phyloP scores from a whole-genome alignment of 306 rosid genomes.

The Pterocarpus macrocarpus region DNA sequence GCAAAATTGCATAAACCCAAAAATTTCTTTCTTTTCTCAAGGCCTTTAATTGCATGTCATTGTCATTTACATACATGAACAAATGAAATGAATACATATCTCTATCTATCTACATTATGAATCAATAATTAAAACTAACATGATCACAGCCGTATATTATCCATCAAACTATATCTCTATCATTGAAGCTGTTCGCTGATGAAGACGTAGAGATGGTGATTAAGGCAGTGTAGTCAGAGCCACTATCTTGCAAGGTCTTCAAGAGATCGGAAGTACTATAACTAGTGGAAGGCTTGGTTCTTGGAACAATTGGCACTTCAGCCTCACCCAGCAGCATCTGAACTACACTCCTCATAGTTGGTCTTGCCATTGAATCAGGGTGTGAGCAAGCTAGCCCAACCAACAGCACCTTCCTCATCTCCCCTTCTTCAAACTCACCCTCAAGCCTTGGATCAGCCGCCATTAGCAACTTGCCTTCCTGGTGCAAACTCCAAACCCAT shows the following conservation, averaged over 20 bases:
- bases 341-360: slow-evolving; percentile 77
- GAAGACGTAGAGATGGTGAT: slow-evolving; percentile 69
- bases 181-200: slow-evolving; percentile 61
- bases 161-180: slow-evolving; percentile 49
- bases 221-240: slow-evolving; percentile 75
- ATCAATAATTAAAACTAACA: slow-evolving; percentile 39
- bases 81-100: slow-evolving; percentile 52
- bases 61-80: slow-evolving; percentile 50
- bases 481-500: slow-evolving; percentile 87
- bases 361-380: slow-evolving; percentile 77
- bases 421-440: slow-evolving; percentile 69
- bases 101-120: slow-evolving; percentile 37
- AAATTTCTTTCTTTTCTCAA: slow-evolving; percentile 37
- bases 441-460: slow-evolving; percentile 70
- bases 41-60: slow-evolving; percentile 35
- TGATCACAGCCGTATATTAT: not conserved
- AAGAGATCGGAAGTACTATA: slow-evolving; percentile 77
- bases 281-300: slow-evolving; percentile 67
- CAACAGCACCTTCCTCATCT: slow-evolving; percentile 69
- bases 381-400: slow-evolving; percentile 86
- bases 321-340: slow-evolving; percentile 86
- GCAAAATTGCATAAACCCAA: slow-evolving; percentile 32
- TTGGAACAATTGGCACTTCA: slow-evolving; percentile 78
- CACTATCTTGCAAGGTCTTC: slow-evolving; percentile 76
- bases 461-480: slow-evolving; percentile 69